Base-by-base conservation (phyloP, 129 eudicot species). In the Cynara cardunculus region DNA sequence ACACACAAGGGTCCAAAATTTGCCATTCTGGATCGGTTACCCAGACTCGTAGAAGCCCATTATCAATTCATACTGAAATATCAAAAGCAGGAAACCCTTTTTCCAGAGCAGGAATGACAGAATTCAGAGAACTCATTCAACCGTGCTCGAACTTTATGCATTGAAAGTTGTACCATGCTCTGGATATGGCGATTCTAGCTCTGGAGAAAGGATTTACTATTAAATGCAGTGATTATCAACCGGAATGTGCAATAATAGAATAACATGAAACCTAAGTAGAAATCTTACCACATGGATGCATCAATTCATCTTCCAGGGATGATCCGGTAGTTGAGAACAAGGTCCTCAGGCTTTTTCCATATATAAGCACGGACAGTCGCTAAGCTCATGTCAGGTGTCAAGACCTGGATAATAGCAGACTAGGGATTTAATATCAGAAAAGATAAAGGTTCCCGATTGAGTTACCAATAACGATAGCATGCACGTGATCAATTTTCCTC, bases 301-400 rank as follows among this genome's bases (percentile, higher is more conserved):
- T 71, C 4, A 30, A 31, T 59, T 93, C 88, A 89, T 90, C 88
- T 86, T 46, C 92, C 88, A 83, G 88, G 89, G 79, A 79, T 44
- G 18, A 93, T 85, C 71, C 97, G 85, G 85, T 94, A 94, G 83
- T 94, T 87, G 24, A 94, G 98, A 65, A 91, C 87, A 80, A 94
- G 89, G 75, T 94, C 98, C 67, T 94, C 98, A 10, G 93, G 85
- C 86, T 91, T 94, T 81, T 95, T 95, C 99, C 97, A 92, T 75
- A 95, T 88, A 85, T 95, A 95, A 81, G 97, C 87, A 18, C 99
- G 96, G 27, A 95, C 97, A 28, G 99, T 95, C 22, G 99, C 99
- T 82, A 95, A 87, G 85, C 99, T 95, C 97, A 95, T 95, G 37
- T 92, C 99, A 79, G 96, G 92, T 79, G 94, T 75, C 80, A 95